Percentiles rank a stretch among this genome's conserved stretches.
These are phyloP conservation scores for Rusavskia elegans DNA, from an alignment of 495 filamentous ascomycete genomes.

Conservation along the genomic window DNA sequence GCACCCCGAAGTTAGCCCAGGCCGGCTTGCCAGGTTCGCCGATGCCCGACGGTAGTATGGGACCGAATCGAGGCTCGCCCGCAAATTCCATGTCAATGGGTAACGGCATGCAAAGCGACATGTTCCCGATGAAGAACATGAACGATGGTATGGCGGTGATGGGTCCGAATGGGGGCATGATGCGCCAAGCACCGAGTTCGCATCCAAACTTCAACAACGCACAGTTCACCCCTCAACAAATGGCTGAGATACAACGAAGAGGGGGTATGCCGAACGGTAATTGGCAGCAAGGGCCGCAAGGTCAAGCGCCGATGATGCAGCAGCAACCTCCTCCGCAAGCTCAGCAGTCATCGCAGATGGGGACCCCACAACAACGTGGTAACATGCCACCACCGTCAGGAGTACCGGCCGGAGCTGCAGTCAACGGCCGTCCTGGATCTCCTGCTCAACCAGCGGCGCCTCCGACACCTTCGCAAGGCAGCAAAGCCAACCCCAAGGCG, in stretches of 20 bases:
- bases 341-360: conserved; percentile 46
- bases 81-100: conserved; percentile 58
- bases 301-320: conserved; percentile 42
- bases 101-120: conserved; percentile 48
- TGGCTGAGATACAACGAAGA: conserved; percentile 28
- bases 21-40: conserved; percentile 58
- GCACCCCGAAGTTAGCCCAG: conserved; percentile 74
- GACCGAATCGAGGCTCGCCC: conserved; percentile 67
- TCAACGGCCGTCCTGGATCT: conserved; percentile 55
- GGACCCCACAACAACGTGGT: conserved; percentile 57
- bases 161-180: conserved; percentile 42
- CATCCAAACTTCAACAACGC: conserved; percentile 51
- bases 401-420: conserved; percentile 43
- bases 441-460: conserved; percentile 66
- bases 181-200: conserved; percentile 77
- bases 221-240: conserved; percentile 45
- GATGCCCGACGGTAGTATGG: conserved; percentile 56
- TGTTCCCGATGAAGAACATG: conserved; percentile 42
- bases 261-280: conserved; percentile 34
- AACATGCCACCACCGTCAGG: conserved; percentile 83
- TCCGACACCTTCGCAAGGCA: conserved; percentile 66
- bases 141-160: conserved; percentile 33
- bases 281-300: conserved; percentile 48
- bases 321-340: conserved; percentile 30
- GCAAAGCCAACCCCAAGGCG: conserved; percentile 62